Conservation (phyloP, 768 basidiomycete genomes). For the Porphyrellus cyaneotinctus region DNA sequence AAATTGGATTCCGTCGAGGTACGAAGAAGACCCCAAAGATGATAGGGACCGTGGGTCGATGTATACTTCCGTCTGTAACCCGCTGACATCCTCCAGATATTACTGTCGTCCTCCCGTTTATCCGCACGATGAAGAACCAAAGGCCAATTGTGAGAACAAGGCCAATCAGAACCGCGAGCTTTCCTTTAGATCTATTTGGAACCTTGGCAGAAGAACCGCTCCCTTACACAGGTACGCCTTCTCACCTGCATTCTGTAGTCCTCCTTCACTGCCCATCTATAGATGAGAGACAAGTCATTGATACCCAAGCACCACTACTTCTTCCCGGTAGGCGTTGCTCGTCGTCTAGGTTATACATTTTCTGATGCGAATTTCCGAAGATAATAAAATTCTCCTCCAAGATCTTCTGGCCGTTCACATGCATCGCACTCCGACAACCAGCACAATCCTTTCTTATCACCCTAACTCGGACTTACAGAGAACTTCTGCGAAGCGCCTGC, state of each 20-base stretch:
- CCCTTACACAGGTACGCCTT: conserved; percentile 17
- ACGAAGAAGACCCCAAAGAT: conserved; percentile 45
- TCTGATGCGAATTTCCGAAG: conserved; percentile 11
- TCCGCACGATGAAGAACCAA: conserved; percentile 37
- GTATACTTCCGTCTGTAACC: conserved; percentile 23
- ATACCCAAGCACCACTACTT: conserved; percentile 48
- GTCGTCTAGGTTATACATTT: background rate
- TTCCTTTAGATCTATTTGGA: background rate
- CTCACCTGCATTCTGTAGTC: background rate
- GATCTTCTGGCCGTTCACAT: conserved; percentile 56
- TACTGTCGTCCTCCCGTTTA: conserved; percentile 52
- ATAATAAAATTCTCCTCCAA: conserved; percentile 24
- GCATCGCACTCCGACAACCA: conserved; percentile 33
- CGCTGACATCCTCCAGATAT: conserved; percentile 41
- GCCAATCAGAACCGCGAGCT: conserved; percentile 12
- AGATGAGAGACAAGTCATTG: conserved; percentile 37
- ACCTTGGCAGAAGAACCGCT: background rate
- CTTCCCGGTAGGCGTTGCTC: conserved; percentile 29
- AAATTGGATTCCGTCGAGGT: conserved; percentile 67
- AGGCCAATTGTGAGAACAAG: conserved; percentile 18
- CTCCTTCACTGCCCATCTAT: background rate
- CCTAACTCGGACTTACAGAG: conserved; percentile 19
- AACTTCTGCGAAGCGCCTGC: conserved; percentile 30
- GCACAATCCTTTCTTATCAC: conserved; percentile 32
- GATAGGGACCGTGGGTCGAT: conserved; percentile 47